phyloP scores from a whole-genome alignment of 2,329 filamentous ascomycete species.

The Blastomyces emzantsi region DNA sequence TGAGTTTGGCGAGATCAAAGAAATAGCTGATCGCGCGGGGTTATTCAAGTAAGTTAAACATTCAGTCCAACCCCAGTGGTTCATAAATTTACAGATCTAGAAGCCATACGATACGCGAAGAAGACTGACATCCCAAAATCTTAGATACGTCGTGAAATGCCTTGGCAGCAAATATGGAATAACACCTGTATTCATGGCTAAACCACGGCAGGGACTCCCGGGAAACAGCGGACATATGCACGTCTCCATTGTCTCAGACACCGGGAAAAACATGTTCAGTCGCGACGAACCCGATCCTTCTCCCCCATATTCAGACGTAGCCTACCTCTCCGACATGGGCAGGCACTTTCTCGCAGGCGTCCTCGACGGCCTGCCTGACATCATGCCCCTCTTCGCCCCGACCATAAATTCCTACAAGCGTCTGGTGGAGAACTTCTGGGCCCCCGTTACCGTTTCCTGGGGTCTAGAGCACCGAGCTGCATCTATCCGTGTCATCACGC shows the following conservation, averaged over 20 bases:
- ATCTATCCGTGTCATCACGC: constrained; percentile 79
- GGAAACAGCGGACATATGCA: constrained; percentile 97
- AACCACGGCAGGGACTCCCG: constrained; percentile 80
- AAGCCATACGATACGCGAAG: not conserved
- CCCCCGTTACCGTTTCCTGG: constrained; percentile 95
- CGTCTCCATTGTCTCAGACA: constrained; percentile 70
- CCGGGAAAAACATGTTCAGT: constrained; percentile 76
- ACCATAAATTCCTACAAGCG: constrained; percentile 98
- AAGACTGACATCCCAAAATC: constrained; percentile 1
- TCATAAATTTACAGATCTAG: not conserved
- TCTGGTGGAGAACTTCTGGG: constrained; percentile 98
- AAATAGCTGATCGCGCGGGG: constrained; percentile 85
- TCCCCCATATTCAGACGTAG: constrained; percentile 65
- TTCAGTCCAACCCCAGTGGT: not conserved
- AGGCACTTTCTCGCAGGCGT: constrained; percentile 89
- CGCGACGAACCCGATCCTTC: constrained; percentile 62
- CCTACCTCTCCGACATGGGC: constrained; percentile 74
- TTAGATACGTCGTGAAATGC: constrained; percentile 73
- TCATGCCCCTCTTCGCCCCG: constrained; percentile 92
- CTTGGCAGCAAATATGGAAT: constrained; percentile 81
- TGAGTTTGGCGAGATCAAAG: constrained; percentile 75
- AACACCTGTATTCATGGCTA: constrained; percentile 98
- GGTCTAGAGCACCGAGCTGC: constrained; percentile 91
- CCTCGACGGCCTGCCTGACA: constrained; percentile 77
- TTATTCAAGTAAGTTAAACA: constrained; percentile 69